A percentile compares a stretch with the other conserved stretches of the same genome.
Evolutionary conservation across 2,329 filamentous ascomycete genomes (phyloP).

Genomic region (Colletotrichum salicis): DNA sequence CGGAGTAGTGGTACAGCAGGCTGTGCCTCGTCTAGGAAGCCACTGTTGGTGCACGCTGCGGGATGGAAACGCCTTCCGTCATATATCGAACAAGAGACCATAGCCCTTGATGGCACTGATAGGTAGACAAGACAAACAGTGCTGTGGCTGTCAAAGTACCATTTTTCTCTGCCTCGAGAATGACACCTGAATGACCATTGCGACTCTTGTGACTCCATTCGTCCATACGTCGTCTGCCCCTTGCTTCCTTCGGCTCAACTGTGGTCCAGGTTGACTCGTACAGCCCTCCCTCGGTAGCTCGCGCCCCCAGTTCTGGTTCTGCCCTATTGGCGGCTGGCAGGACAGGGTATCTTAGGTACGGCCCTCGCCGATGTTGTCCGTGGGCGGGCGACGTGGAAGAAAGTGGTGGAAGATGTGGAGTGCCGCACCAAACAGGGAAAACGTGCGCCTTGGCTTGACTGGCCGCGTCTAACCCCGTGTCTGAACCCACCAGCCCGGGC

Average conservation of each 20-base stretch:
- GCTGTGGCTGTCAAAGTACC: not conserved
- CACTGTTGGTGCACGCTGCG: conserved; percentile 12
- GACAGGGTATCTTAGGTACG: conserved; percentile 29
- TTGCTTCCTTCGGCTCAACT: not conserved
- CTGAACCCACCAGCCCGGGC: conserved; percentile 35
- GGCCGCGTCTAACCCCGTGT: conserved; percentile 32
- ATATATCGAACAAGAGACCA: not conserved
- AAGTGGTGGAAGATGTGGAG: conserved; percentile 32
- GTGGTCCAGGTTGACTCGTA: not conserved
- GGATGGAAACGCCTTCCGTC: not conserved
- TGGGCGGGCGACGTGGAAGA: conserved; percentile 27
- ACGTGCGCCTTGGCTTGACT: conserved; percentile 35
- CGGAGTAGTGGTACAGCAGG: not conserved
- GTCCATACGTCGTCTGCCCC: not conserved
- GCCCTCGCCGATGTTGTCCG: conserved; percentile 32
- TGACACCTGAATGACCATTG: not conserved
- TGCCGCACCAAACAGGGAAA: conserved; percentile 29
- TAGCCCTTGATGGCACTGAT: not conserved
- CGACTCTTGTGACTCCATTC: not conserved
- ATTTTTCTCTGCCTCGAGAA: not conserved
- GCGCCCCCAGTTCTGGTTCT: not conserved
- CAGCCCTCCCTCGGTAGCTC: not conserved
- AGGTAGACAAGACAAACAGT: not conserved
- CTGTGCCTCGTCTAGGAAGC: not conserved
- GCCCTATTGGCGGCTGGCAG: conserved; percentile 20